A percentile compares a stretch with the other conserved stretches of the same genome.
Conservation (phyloP, 257 asterid genomes). For the Solanum corneliomulleri region DNA sequence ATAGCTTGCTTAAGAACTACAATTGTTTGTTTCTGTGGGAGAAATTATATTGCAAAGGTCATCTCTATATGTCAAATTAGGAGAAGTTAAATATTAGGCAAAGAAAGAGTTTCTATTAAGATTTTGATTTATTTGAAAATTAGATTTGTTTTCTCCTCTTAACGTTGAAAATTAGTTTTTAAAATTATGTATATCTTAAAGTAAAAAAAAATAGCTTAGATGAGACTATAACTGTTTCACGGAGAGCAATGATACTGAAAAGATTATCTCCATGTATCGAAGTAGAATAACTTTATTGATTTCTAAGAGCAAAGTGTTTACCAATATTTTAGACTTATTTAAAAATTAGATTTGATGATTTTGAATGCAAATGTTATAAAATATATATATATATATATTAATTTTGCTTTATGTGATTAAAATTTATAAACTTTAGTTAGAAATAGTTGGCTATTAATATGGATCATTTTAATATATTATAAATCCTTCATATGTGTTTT, state of each 20-base stretch:
- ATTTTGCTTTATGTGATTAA: too few relatives aligned
- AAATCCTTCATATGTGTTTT: neutral
- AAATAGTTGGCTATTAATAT: neutral
- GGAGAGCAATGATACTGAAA: neutral
- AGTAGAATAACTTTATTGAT: neutral
- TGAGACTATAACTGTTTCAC: too few relatives aligned
- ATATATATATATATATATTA: too few relatives aligned
- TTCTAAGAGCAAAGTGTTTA: neutral
- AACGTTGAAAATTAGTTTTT: too few relatives aligned
- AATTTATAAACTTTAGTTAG: too few relatives aligned
- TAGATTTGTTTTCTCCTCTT: too few relatives aligned
- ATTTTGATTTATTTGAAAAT: too few relatives aligned
- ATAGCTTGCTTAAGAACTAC: neutral
- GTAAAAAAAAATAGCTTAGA: too few relatives aligned
- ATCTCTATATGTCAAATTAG: neutral
- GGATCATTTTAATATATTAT: neutral
- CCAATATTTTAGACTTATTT: neutral
- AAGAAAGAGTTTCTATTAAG: fast-evolving
- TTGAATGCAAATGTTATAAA: too few relatives aligned
- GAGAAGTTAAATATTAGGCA: neutral
- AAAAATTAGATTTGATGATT: too few relatives aligned
- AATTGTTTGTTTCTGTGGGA: neutral
- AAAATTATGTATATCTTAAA: too few relatives aligned
- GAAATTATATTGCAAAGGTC: neutral
- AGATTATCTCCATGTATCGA: neutral